phyloP scores from a whole-genome alignment of 1,284 basidiomycete species.

The Ganoderma boninense region DNA sequence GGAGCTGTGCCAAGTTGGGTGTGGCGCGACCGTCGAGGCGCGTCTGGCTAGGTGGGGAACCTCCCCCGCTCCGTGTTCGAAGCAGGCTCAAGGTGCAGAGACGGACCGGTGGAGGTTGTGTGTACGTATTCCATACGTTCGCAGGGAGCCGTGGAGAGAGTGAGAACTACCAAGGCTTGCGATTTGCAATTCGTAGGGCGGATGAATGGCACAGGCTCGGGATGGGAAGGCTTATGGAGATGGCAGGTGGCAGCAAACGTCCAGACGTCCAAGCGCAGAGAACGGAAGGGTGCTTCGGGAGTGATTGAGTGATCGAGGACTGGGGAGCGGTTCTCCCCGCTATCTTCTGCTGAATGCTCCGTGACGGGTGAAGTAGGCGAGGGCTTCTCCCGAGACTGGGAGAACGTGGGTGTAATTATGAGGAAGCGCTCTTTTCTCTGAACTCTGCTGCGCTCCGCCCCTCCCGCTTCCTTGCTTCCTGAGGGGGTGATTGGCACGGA shows the following conservation, averaged over 20 bases:
- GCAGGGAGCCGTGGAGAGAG: neutral
- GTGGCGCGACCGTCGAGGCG: neutral
- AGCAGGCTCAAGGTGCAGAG: neutral
- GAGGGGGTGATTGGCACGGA: neutral
- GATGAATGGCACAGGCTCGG: neutral
- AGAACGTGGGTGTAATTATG: neutral
- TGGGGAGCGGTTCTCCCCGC: neutral
- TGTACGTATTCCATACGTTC: conserved; percentile 2
- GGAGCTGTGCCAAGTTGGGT: neutral
- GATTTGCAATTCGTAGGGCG: neutral
- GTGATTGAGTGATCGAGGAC: neutral
- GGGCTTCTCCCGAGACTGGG: conserved; percentile 3
- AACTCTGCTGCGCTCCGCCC: neutral
- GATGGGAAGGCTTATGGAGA: neutral
- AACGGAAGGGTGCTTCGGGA: neutral
- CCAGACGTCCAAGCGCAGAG: neutral
- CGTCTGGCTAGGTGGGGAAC: neutral
- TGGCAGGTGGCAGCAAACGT: conserved; percentile 1
- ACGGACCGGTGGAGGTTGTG: neutral
- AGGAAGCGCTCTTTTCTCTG: conserved; percentile 6
- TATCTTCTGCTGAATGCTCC: neutral
- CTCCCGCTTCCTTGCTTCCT: neutral
- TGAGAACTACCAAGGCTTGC: neutral
- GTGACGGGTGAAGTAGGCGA: conserved; percentile 4
- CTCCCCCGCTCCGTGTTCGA: neutral